Conservation (phyloP, 1,139 yeast species). For the Magnusiomyces suaveolens region DNA sequence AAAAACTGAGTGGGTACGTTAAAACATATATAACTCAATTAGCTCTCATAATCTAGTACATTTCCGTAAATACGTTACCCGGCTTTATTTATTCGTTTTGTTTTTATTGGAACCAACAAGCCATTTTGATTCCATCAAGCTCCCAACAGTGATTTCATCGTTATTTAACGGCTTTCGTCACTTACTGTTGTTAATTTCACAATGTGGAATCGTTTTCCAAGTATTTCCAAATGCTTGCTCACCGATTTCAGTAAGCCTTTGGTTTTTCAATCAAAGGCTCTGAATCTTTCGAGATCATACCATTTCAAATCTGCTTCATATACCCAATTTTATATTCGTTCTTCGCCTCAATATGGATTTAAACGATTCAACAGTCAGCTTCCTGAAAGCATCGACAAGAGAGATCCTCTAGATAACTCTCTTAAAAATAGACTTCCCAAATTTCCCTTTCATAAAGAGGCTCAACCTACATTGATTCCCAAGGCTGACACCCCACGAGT, state of each 20-base stretch:
- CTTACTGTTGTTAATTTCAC: too few relatives aligned
- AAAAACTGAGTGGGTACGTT: background rate
- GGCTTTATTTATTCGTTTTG: too few relatives aligned
- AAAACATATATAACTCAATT: too few relatives aligned
- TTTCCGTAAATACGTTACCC: too few relatives aligned
- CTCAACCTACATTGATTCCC: slow-evolving; percentile 60
- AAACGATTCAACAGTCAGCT: slow-evolving; percentile 14
- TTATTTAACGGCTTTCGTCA: too few relatives aligned
- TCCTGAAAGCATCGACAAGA: slow-evolving; percentile 23
- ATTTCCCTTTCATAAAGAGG: slow-evolving; percentile 58
- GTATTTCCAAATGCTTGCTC: background rate
- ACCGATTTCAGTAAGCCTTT: background rate
- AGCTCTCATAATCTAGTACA: too few relatives aligned
- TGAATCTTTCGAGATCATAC: background rate
- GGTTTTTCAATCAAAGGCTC: background rate
- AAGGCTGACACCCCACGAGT: slow-evolving; percentile 46
- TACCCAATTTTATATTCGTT: background rate
- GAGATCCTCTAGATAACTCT: slow-evolving; percentile 18
- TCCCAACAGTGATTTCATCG: too few relatives aligned
- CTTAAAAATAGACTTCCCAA: slow-evolving; percentile 36
- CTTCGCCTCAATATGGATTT: background rate
- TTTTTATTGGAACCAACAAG: too few relatives aligned
- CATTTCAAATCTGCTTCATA: background rate
- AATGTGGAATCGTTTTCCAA: background rate
- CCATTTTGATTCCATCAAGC: too few relatives aligned